phyloP scores from a whole-genome alignment of 192 early-diverging fungal species.

The Coemansia sp. region DNA sequence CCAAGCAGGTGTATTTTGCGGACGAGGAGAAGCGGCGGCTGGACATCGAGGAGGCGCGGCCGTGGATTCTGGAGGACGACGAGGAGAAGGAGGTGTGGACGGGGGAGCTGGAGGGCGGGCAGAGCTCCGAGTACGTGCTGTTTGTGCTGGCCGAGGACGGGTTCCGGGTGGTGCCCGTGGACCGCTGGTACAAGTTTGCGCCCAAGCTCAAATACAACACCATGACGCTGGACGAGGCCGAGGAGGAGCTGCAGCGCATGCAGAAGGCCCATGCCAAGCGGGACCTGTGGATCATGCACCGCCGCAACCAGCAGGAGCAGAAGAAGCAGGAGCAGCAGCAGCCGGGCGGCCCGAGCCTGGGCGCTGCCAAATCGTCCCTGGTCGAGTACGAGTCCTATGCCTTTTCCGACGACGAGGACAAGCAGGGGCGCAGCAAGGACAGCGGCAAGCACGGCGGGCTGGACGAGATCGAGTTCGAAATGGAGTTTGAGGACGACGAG shows the following conservation, averaged over 20 bases:
- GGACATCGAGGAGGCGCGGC: slow-evolving; percentile 69
- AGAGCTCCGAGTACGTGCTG: slow-evolving; percentile 64
- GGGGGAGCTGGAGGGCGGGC: slow-evolving; percentile 69
- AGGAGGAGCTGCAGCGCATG: slow-evolving; percentile 60
- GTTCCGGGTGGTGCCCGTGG: slow-evolving; percentile 70
- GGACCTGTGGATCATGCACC: slow-evolving; percentile 51
- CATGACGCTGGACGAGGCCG: slow-evolving; percentile 72
- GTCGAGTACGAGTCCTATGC: slow-evolving; percentile 7
- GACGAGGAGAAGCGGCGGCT: slow-evolving; percentile 69
- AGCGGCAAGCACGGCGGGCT: slow-evolving; percentile 55
- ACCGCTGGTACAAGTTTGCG: slow-evolving; percentile 77
- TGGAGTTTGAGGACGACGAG: slow-evolving; percentile 80
- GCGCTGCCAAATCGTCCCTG: slow-evolving; percentile 32
- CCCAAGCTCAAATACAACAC: slow-evolving; percentile 64
- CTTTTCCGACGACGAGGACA: slow-evolving; percentile 10
- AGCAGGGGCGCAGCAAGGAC: slow-evolving; percentile 31
- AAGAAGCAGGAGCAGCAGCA: slow-evolving; percentile 16
- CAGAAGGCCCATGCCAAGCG: slow-evolving; percentile 30
- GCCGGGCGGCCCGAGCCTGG: slow-evolving; percentile 10
- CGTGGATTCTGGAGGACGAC: slow-evolving; percentile 77
- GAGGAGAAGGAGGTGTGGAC: slow-evolving; percentile 65
- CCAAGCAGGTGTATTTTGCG: slow-evolving; percentile 74
- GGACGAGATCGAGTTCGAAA: slow-evolving; percentile 77
- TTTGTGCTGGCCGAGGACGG: slow-evolving; percentile 75
- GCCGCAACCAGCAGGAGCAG: slow-evolving; percentile 54